Conservation (phyloP, 1,284 basidiomycete genomes). For the Agaricales sp. region DNA sequence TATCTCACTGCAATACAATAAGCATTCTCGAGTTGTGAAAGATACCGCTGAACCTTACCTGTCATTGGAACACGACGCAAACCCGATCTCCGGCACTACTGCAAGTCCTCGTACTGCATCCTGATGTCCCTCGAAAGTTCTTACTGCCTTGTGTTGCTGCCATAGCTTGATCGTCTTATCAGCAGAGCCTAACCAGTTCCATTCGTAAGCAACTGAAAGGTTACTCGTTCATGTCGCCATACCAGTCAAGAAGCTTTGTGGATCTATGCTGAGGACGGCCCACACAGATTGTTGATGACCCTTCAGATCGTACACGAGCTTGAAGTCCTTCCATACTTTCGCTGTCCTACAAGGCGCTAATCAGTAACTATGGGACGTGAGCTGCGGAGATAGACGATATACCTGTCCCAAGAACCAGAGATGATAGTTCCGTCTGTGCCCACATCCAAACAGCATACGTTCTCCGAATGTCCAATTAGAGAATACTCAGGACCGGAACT, state of each 20-base stretch:
- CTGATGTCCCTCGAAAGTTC: conserved; percentile 77
- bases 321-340: conserved; percentile 85
- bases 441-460: conserved; percentile 82
- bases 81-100: conserved; percentile 74
- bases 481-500: conserved; percentile 67
- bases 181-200: conserved; percentile 64
- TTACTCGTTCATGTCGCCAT: conserved; percentile 17
- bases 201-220: conserved; percentile 2
- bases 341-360: conserved; percentile 58
- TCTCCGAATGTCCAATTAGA: conserved; percentile 84
- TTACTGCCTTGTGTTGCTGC: conserved; percentile 63
- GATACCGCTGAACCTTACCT: conserved; percentile 37
- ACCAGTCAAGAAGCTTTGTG: conserved; percentile 80
- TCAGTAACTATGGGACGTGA: conserved; percentile 6
- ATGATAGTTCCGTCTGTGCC: conserved; percentile 65
- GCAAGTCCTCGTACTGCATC: conserved; percentile 87
- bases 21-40: conserved; percentile 7
- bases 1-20: conserved; percentile 61
- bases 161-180: conserved; percentile 93
- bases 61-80: conserved; percentile 95
- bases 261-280: conserved; percentile 81
- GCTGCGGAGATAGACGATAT: conserved; percentile 19
- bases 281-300: conserved; percentile 92
- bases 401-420: conserved; percentile 98
- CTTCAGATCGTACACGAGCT: conserved; percentile 66